Base-by-base conservation (phyloP, 2,329 filamentous ascomycete species). In the Alternaria sp. region DNA sequence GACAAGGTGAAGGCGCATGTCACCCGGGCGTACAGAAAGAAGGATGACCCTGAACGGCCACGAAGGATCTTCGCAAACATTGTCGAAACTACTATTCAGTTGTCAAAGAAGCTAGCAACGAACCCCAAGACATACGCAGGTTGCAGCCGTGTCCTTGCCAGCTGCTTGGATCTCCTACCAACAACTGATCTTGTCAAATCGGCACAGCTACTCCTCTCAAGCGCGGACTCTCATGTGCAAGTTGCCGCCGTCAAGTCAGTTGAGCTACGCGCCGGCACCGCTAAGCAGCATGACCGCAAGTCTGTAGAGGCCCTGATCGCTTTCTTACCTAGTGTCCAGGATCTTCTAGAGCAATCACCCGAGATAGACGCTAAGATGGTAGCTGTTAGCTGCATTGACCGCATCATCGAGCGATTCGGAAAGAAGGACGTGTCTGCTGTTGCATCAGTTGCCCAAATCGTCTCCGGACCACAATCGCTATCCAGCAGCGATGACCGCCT, bases 391-490 rank as follows among this genome's bases (percentile, higher is more conserved):
- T 98, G 94, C 70, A 90, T 98, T 45, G 94, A 97, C 80, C 92
- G 92, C 78, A 96, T 99, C 64, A 88, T 92, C 3, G 94, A 97
- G 80, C 94, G 94, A 77, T 98, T 97, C 76, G 96, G 95, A 68
- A 96, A 95, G 83, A 96, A 94, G 77, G 92, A 97, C 72, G 85
- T 91, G 2, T 88, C 91, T 67, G 89, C 89, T 45, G 91, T 97
- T 45, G 85, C 91, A 27, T 86, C 87, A 5, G 91, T 93, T 5
- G 92, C 93, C 5, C 84, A 89, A 60, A 90, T 90, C 2, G 90
- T 99, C 70, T 89, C 92, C 38, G 89, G 93, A 43, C 82, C 88
- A 56, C 84, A 91, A 65, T 94, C 92, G 65, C 85, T 98, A 50
- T 92, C 91, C 38, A 90, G 91, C 75, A 79, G 85, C 12, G 91